Base-by-base conservation (phyloP, 371 early-diverging fungal genomes). In the Dentiscutata heterogama region DNA sequence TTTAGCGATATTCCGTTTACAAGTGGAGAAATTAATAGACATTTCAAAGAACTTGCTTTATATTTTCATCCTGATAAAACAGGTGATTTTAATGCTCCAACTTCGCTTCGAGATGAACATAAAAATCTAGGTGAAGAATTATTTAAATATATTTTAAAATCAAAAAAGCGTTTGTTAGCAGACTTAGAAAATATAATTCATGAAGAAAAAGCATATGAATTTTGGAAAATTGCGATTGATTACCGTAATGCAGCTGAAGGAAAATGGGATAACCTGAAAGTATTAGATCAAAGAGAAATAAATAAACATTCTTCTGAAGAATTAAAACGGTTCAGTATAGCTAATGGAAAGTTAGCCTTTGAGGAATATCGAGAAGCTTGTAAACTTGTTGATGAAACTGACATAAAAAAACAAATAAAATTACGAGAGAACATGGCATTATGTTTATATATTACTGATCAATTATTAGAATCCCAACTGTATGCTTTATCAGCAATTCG, bases 11-110 rank as follows among this genome's bases (percentile, higher is more conserved):
- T 18, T 64, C 29, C 18, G 0, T 68, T 65, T 18, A 65, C 68
- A 42, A 39, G 18, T 18, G 68, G 20, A 20, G 39, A 16, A 68
- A 39, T 68, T 42, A 68, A 68, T 68, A 68, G 39, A 68, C 68
- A 39, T 8, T 68, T 20, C 3, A 35, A 35, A 42, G 39, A 68
- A 18, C 25, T 68, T 3, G 35, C 68, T 35, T 42, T 68, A 20
- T 42, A 68, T 68, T 42, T 68, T 10, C 68, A 68, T 68, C 27
- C 68, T 20, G 68, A 68, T 68, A 68, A 68, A 68, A 42, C 16
- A 0, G 39, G 39, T 68, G 35, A 20, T 7, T n/a, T 20, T 35
- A 31, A 68, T 39, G 20, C 20, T n/a, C 68, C 68, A n/a, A 39
- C 4, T 68, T 68, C 18, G 2, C 31, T 65, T 29, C 65, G 29